A percentile compares a stretch with the other conserved stretches of the same genome.
Evolutionary conservation across 1,284 basidiomycete genomes (phyloP).

Genomic region (Tremellales sp.): DNA sequence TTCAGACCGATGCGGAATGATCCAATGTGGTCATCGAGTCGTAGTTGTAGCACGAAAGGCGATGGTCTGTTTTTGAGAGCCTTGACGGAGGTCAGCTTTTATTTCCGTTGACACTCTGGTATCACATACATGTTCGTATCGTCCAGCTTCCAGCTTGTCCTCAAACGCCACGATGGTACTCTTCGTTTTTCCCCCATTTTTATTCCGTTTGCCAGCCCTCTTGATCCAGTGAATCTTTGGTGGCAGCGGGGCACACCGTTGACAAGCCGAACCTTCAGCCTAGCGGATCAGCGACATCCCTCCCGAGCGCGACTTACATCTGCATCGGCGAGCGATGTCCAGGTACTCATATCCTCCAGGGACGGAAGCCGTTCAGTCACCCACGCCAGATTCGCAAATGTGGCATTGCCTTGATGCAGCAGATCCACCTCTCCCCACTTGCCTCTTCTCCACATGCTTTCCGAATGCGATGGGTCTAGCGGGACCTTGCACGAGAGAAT

Average conservation of each 20-base stretch:
- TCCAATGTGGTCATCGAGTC: constrained; percentile 62
- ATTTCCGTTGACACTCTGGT: not conserved
- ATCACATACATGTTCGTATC: constrained; percentile 61
- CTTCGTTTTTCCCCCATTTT: constrained; percentile 39
- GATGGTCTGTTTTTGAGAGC: constrained; percentile 79
- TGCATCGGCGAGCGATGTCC: constrained; percentile 55
- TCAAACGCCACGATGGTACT: constrained; percentile 59
- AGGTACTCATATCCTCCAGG: constrained; percentile 60
- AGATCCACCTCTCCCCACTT: constrained; percentile 77
- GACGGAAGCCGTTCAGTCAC: constrained; percentile 75
- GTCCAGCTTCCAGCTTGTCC: constrained; percentile 74
- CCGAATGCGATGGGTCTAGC: constrained; percentile 60
- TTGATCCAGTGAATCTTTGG: constrained; percentile 72
- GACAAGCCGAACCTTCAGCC: constrained; percentile 51
- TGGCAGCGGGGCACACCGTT: constrained; percentile 71
- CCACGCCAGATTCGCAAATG: constrained; percentile 79
- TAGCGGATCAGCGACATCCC: constrained; percentile 10
- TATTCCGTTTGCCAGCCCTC: constrained; percentile 42
- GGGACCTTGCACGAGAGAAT: constrained; percentile 72
- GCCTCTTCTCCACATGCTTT: constrained; percentile 70
- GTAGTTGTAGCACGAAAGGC: constrained; percentile 83
- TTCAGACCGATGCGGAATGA: constrained; percentile 83
- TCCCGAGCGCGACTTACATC: constrained; percentile 24
- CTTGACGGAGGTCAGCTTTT: constrained; percentile 35
- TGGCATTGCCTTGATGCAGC: constrained; percentile 68